Evolutionary conservation across 2,329 filamentous ascomycete genomes (phyloP).

Genomic region (Grosmannia serpens): DNA sequence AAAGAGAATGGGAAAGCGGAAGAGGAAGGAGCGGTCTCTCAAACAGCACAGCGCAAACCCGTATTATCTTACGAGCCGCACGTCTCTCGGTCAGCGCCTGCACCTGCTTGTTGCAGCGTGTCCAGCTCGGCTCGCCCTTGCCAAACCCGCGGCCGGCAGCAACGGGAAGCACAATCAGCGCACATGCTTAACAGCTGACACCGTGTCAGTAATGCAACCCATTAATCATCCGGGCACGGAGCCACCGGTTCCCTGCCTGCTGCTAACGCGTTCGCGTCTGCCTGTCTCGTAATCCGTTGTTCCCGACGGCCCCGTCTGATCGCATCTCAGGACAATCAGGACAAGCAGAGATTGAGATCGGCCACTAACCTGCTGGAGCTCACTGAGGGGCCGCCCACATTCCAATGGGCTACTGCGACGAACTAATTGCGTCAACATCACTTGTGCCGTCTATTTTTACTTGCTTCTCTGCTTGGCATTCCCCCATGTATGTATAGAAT

Average conservation of each 20-base stretch:
- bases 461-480: background rate
- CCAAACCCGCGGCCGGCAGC: background rate
- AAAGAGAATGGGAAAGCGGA: background rate
- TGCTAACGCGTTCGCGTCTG: background rate
- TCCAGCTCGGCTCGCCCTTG: background rate
- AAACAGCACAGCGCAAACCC: background rate
- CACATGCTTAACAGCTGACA: background rate
- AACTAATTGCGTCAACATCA: background rate
- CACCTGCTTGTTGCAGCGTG: background rate
- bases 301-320: background rate
- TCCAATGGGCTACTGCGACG: background rate
- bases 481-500: background rate
- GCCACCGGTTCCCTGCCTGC: background rate
- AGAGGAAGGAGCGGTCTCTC: background rate
- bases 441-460: background rate
- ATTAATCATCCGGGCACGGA: background rate
- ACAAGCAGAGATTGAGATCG: background rate
- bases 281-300: background rate
- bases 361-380: background rate
- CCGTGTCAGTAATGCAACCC: background rate
- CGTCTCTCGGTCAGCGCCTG: background rate
- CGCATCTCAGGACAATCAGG: too few relatives aligned
- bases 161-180: background rate
- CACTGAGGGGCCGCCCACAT: background rate
- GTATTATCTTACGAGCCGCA: background rate